Evolutionary conservation across 1,284 basidiomycete species (phyloP).

Genomic region (Melampsora americana): DNA sequence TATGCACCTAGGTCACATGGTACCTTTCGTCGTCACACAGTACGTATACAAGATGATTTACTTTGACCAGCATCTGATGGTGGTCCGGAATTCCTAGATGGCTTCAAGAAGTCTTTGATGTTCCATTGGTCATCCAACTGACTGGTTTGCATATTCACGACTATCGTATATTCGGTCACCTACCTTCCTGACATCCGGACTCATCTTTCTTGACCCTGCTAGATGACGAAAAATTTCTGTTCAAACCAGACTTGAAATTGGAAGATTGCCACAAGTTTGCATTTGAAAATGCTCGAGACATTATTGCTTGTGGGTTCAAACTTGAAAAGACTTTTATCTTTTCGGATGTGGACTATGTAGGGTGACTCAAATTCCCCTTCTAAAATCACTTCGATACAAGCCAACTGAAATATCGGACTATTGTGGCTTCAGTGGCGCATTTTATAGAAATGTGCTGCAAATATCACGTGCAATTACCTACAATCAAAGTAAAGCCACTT

Average conservation of each 20-base stretch:
- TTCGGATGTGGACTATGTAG: slow-evolving; percentile 82
- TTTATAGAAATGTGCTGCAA: slow-evolving; percentile 91
- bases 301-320: slow-evolving; percentile 93
- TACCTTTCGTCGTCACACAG: slow-evolving; percentile 97
- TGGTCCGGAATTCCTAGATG: slow-evolving; percentile 63
- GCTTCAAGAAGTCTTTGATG: slow-evolving; percentile 94
- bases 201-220: slow-evolving; percentile 8
- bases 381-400: background rate
- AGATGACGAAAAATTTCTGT: slow-evolving; percentile 98
- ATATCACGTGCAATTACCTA: slow-evolving; percentile 90
- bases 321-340: slow-evolving; percentile 95
- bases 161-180: slow-evolving; percentile 4
- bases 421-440: slow-evolving; percentile 63
- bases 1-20: slow-evolving; percentile 97
- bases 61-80: slow-evolving; percentile 3
- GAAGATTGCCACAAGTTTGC: slow-evolving; percentile 85
- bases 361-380: slow-evolving; percentile 52
- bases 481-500: slow-evolving; percentile 89
- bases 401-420: background rate
- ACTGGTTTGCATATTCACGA: slow-evolving; percentile 63
- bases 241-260: slow-evolving; percentile 87
- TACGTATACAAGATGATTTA: slow-evolving; percentile 56
- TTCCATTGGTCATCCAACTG: slow-evolving; percentile 88
- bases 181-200: background rate
- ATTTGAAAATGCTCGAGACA: slow-evolving; percentile 82